Base-by-base conservation (phyloP, 148 eudicot genomes). In the Nyssa sinensis region DNA sequence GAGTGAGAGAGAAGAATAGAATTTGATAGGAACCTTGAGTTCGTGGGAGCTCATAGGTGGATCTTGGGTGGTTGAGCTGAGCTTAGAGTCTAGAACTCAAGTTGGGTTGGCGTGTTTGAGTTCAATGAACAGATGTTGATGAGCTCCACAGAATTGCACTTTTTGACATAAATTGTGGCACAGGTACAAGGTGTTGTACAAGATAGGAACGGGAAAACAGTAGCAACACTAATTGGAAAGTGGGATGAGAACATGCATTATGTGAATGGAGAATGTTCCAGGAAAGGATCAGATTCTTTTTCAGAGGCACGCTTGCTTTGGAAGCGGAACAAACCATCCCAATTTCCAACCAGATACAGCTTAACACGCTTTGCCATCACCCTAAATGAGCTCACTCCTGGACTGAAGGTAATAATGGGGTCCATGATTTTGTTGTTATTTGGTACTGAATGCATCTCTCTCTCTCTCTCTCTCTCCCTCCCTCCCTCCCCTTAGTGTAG, bases 321-420 rank as follows among this genome's bases (percentile, higher is more conserved):
- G 60, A 68, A 72, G 39, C 33, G 67, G 31, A 41, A 55, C 39
- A 71, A 70, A 70, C 75, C 79, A 13, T 31, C 83, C 37, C 65
- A 62, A 59, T 59, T 35, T 58, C 72, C 63, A 41, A 75, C 67
- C 51, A 75, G 79, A 75, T 80, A 75, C 73, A 80, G 71, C 74
- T 59, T 80, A 31, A 80, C 83, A 65, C 62, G 61, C 17, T 80
- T 80, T 61, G 79, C 83, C n/a, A 59, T 71, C 68, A 71, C 76
- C n/a, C 37, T 80, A 19, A 80, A 80, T 66, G 83, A 80, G 65
- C 72, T 80, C 62, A 80, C 79, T 27, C 83, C 73, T 71, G 73
- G 75, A 65, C 76, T 80, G 14, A 70, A 80, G 83, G 83, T 76
- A 65, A 67, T 33, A 33, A 25, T 25, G 17, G 24, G 29, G 16